These are phyloP conservation scores for Alliaria petiolata DNA, from an alignment of 345 rosid species.

Conservation along the genomic window DNA sequence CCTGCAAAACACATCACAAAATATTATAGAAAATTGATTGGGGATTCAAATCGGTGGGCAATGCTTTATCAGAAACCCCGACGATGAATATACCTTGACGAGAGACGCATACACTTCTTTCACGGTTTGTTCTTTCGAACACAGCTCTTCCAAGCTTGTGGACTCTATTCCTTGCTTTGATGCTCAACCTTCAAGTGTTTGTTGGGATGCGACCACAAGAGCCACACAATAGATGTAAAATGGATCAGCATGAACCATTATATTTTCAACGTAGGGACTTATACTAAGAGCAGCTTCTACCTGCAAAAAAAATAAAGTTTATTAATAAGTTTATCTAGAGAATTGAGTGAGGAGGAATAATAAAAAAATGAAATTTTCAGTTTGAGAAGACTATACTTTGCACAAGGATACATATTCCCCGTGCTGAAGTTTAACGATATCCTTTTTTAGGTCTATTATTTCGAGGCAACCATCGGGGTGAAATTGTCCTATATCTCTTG, in stretches of 20 bases:
- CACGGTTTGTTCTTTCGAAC: conserved; percentile 53
- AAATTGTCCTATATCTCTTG: conserved; percentile 90
- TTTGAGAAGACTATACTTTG: conserved; percentile 53
- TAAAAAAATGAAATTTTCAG: neutral
- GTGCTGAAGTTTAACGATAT: conserved; percentile 96
- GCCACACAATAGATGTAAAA: conserved; percentile 90
- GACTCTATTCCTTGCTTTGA: conserved; percentile 56
- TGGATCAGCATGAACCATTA: conserved; percentile 95
- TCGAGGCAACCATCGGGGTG: conserved; percentile 97
- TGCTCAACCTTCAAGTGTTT: conserved; percentile 76
- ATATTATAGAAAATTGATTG: neutral
- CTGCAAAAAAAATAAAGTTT: conserved; percentile 37
- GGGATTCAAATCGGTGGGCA: neutral
- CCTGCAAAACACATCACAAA: conserved; percentile 34
- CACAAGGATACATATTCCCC: conserved; percentile 98
- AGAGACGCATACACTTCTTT: conserved; percentile 82
- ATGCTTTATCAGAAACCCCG: neutral
- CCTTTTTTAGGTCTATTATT: conserved; percentile 94
- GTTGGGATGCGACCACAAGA: conserved; percentile 70
- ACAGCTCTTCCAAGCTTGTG: conserved; percentile 52
- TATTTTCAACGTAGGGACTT: conserved; percentile 72
- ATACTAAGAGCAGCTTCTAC: conserved; percentile 83
- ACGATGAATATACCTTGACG: conserved; percentile 45
- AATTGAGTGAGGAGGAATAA: neutral
- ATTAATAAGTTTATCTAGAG: conserved; percentile 9